Evolutionary conservation across 2,329 filamentous ascomycete species (phyloP).

Genomic region (Verruconis gallopava): DNA sequence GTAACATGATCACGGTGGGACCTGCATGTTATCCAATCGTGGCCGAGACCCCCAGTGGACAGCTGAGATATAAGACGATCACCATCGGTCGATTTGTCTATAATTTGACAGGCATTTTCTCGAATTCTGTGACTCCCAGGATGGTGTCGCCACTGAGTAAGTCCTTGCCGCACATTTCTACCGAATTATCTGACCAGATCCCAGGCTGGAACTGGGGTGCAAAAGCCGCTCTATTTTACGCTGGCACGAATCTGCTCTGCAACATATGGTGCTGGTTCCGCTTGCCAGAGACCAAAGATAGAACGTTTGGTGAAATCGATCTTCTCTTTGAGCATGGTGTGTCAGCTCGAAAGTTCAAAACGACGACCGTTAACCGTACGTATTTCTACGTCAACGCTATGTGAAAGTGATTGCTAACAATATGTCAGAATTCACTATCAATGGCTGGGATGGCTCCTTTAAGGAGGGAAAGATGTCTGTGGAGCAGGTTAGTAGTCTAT

Average conservation of each 20-base stretch:
- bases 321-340: constrained; percentile 66
- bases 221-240: constrained; percentile 81
- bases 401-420: too few species aligned
- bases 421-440: too few species aligned
- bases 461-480: too few species aligned
- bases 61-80: constrained; percentile 83
- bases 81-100: constrained; percentile 66
- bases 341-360: constrained; percentile 59
- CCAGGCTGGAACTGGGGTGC: constrained; percentile 79
- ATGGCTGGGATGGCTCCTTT: too few species aligned
- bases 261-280: constrained; percentile 73
- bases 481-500: too few species aligned
- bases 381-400: too few species aligned
- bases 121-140: constrained; percentile 72
- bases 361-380: constrained; percentile 37
- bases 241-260: constrained; percentile 65
- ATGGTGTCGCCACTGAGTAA: constrained; percentile 45
- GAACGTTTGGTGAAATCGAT: constrained; percentile 78
- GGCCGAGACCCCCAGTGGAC: constrained; percentile 66
- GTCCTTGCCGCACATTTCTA: background rate
- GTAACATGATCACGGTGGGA: constrained; percentile 78
- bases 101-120: constrained; percentile 72
- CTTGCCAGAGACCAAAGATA: constrained; percentile 64
- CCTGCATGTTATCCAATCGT: constrained; percentile 86
- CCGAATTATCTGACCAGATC: constrained; percentile 46